Evolutionary conservation across 257 asterid genomes (phyloP), one percentile per base, ranked within the genome.

Genomic region (Primulina tabacum): DNA sequence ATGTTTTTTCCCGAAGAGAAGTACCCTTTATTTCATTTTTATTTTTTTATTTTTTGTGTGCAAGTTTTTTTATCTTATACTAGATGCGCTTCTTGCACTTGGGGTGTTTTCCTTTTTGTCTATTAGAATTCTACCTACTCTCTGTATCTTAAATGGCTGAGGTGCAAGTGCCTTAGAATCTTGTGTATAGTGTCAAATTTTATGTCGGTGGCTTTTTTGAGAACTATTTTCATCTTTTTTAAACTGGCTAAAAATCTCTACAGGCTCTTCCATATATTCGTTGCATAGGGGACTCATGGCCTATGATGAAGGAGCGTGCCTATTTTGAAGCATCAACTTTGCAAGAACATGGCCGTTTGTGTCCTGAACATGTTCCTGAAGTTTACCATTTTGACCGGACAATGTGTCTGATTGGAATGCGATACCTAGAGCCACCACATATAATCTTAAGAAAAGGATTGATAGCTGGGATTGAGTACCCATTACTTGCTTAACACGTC

Each of bases 181-280:
- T 17, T 16, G 14, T 37, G 16, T 61, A 61, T 2, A 61, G 5
- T 2, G 33, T 29, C 38, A 61, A 17, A 28, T 50, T 30, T 26
- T 20, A 32, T 58, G 68, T 34, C 61, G 50, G 33, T 63, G 58
- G 20, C 50, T 57, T 64, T 29, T 53, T 14, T 34, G 71, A 60
- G 5, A 4, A 43, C 59, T 53, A 7, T 33, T 28, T 7, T 12
- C 16, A 26, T 47, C 38, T 3, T 35, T 74, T 63, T 61, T 40
- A 43, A 64, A 79, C 40, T 56, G 75, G 30, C 62, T 56, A 50
- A 47, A 43, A 57, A 69, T 73, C 28, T 74, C 58, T 73, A 82
- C 86, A 94, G 99, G 99, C 99, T 62, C 80, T 91, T 69, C 99
- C 99, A 1, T 94, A 91, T 71, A 74, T 94, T 78, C 96, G 99